Conservation (phyloP, 108 stramenopile species). For the Pseudonitzschia multiseries region DNA sequence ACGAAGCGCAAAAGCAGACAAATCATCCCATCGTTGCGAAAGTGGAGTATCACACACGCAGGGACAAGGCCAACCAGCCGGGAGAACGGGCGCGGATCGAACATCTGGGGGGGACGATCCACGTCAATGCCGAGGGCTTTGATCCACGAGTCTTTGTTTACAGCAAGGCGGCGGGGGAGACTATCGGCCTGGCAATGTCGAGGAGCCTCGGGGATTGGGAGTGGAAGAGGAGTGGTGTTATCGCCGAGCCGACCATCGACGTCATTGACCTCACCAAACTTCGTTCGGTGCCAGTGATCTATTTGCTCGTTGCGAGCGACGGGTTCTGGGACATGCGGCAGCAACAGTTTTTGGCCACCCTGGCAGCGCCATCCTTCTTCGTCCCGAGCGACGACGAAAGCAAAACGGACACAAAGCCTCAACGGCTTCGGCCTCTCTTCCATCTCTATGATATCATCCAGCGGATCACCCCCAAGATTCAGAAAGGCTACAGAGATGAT, state of each 20-base stretch:
- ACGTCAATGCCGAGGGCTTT: constrained; percentile 41
- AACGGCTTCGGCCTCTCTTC: constrained; percentile 16
- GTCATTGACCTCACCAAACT: constrained; percentile 42
- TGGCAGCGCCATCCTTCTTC: constrained; percentile 45
- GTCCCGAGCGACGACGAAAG: neutral
- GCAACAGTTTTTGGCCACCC: constrained; percentile 51
- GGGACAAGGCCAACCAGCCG: constrained; percentile 63
- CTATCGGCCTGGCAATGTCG: constrained; percentile 72
- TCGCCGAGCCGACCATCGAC: constrained; percentile 64
- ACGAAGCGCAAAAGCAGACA: neutral
- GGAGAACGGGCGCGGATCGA: constrained; percentile 66
- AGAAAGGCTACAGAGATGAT: constrained; percentile 41
- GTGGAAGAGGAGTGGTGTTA: constrained; percentile 63
- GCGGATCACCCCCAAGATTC: constrained; percentile 22
- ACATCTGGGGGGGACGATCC: constrained; percentile 56
- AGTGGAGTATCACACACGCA: constrained; percentile 26
- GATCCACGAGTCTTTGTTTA: constrained; percentile 51
- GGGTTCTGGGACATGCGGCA: constrained; percentile 66
- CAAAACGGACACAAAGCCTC: neutral
- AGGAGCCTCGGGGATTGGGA: constrained; percentile 74
- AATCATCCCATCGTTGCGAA: neutral
- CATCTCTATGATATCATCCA: constrained; percentile 21
- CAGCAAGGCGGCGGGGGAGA: constrained; percentile 38
- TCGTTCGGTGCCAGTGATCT: constrained; percentile 18
- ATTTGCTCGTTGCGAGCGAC: constrained; percentile 70